phyloP scores from a whole-genome alignment of 1,139 yeast species.

The Meyerozyma guilliermondii region DNA sequence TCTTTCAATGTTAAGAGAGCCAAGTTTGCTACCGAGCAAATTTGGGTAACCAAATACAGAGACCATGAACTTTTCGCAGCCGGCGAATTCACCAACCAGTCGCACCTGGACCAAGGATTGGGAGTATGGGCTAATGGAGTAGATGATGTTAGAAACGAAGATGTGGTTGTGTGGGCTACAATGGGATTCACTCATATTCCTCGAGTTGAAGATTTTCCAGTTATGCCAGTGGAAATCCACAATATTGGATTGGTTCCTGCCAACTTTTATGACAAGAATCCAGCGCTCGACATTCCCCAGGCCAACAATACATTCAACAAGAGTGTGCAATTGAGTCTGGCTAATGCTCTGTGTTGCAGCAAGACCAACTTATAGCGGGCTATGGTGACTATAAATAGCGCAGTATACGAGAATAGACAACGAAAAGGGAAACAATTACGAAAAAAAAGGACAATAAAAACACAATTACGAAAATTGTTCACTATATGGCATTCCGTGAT shows the following conservation, averaged over 20 bases:
- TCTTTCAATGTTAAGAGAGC: constrained; percentile 66
- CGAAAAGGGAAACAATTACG: too few relatives aligned
- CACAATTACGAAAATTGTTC: too few relatives aligned
- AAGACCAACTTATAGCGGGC: constrained; percentile 2
- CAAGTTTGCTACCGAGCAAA: constrained; percentile 64
- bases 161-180: constrained; percentile 83
- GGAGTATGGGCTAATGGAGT: constrained; percentile 63
- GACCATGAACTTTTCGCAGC: constrained; percentile 70
- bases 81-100: constrained; percentile 77
- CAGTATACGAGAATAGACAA: background rate
- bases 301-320: constrained; percentile 69
- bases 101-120: constrained; percentile 58
- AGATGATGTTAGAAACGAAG: constrained; percentile 74
- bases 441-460: too few relatives aligned
- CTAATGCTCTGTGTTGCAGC: constrained; percentile 6
- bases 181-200: constrained; percentile 85
- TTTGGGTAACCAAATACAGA: constrained; percentile 71
- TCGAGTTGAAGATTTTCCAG: constrained; percentile 88
- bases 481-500: too few relatives aligned
- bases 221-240: constrained; percentile 81
- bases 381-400: background rate
- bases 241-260: constrained; percentile 66
- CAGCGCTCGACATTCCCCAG: constrained; percentile 79
- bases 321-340: constrained; percentile 9
- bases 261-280: constrained; percentile 78